These are phyloP conservation scores for Alternaria consortialis DNA, from an alignment of 2,329 filamentous ascomycete genomes.

Conservation along the genomic window DNA sequence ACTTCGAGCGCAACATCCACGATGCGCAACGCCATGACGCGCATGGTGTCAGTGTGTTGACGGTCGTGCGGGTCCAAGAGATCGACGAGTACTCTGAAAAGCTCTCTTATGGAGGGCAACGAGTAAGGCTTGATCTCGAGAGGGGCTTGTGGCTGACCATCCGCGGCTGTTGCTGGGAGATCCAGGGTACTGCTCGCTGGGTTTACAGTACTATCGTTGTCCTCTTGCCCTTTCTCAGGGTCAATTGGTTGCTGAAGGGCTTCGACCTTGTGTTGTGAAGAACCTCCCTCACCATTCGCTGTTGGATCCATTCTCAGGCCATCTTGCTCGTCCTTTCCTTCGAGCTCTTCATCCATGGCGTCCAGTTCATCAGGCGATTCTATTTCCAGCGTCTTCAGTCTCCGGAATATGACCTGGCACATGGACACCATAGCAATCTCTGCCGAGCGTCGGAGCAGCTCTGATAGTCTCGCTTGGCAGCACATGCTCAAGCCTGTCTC, in stretches of 20 bases:
- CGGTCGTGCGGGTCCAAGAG: slow-evolving; percentile 92
- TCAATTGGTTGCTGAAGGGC: slow-evolving; percentile 44
- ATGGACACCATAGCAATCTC: slow-evolving; percentile 98
- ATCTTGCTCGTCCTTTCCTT: slow-evolving; percentile 69
- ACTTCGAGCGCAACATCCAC: slow-evolving; percentile 98
- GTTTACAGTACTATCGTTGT: slow-evolving; percentile 49
- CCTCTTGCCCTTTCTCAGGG: slow-evolving; percentile 47
- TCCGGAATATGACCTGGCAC: slow-evolving; percentile 98
- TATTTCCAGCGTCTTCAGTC: slow-evolving; percentile 85
- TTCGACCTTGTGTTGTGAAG: slow-evolving; percentile 45
- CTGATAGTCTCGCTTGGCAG: slow-evolving; percentile 90
- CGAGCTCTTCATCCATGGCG: slow-evolving; percentile 70
- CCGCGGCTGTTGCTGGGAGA: slow-evolving; percentile 50
- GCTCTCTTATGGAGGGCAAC: slow-evolving; percentile 89
- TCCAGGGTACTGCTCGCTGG: slow-evolving; percentile 56
- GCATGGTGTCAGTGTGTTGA: slow-evolving; percentile 92
- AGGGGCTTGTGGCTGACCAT: slow-evolving; percentile 57
- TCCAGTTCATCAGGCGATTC: slow-evolving; percentile 74
- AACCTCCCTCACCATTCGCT: slow-evolving; percentile 69
- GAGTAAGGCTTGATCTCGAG: slow-evolving; percentile 84
- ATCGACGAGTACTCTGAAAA: slow-evolving; percentile 93
- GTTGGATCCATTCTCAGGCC: slow-evolving; percentile 85
- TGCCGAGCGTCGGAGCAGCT: slow-evolving; percentile 87
- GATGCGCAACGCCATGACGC: slow-evolving; percentile 95
- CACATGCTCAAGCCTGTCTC: slow-evolving; percentile 96